Conservation (phyloP, 371 early-diverging fungal species). For the Mortierella sp. region DNA sequence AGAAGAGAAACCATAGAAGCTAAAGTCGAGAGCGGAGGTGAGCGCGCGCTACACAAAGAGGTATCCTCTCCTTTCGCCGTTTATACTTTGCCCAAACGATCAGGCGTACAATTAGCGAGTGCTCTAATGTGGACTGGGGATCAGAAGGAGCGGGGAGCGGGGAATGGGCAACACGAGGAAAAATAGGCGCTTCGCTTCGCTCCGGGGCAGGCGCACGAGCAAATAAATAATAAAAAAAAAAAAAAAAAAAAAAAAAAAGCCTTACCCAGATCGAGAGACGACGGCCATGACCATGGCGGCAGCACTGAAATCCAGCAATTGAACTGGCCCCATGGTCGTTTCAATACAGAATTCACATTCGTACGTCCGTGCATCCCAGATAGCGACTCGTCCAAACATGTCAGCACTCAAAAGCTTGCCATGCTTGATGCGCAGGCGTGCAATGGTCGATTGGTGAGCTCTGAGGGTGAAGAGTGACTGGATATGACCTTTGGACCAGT, state of each 20-base stretch:
- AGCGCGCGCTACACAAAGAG: no score
- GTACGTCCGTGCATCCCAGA: constrained; percentile 33
- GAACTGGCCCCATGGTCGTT: constrained; percentile 38
- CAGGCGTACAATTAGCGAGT: no score
- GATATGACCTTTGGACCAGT: constrained; percentile 43
- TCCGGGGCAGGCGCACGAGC: not conserved
- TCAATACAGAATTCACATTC: constrained; percentile 21
- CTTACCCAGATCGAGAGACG: constrained; percentile 48
- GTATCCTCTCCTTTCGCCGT: not conserved
- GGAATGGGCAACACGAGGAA: not conserved
- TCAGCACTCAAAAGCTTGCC: constrained; percentile 37
- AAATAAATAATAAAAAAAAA: not conserved
- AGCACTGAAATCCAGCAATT: constrained; percentile 43
- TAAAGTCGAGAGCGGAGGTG: no score
- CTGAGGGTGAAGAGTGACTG: constrained; percentile 26
- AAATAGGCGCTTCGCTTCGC: no score
- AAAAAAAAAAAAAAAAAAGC: not conserved
- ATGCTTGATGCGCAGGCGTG: constrained; percentile 37
- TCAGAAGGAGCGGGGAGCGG: not conserved
- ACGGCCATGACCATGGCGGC: constrained; percentile 37
- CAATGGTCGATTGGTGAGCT: constrained; percentile 30
- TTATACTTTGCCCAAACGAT: not conserved
- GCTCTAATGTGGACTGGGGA: not conserved
- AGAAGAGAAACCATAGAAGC: no score
- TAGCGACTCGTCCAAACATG: constrained; percentile 40